Evolutionary conservation across 495 filamentous ascomycete genomes (phyloP).

Genomic region (Halenospora varia): DNA sequence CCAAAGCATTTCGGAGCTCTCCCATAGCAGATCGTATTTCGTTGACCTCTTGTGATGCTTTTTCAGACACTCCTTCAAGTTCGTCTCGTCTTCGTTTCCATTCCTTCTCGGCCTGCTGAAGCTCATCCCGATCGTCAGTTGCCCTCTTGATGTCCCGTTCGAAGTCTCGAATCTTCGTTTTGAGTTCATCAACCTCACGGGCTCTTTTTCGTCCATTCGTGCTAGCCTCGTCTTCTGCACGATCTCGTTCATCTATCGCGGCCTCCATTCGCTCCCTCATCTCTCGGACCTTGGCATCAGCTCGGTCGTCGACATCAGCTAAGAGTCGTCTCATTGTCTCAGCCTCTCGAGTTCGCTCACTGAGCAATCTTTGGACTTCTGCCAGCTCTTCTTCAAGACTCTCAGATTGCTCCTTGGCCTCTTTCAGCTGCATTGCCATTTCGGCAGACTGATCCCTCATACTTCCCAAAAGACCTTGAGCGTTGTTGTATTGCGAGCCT

Average conservation of each 20-base stretch:
- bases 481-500: constrained; percentile 77
- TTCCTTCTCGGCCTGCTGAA: constrained; percentile 61
- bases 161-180: constrained; percentile 69
- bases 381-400: constrained; percentile 90
- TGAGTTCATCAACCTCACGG: constrained; percentile 84
- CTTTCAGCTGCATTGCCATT: constrained; percentile 88
- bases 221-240: constrained; percentile 85
- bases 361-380: constrained; percentile 83
- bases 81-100: constrained; percentile 71
- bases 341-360: constrained; percentile 86
- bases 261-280: constrained; percentile 87
- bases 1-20: constrained; percentile 72
- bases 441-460: constrained; percentile 91
- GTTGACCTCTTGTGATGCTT: constrained; percentile 62
- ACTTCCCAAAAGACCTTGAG: constrained; percentile 79
- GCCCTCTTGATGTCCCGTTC: constrained; percentile 71
- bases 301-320: constrained; percentile 77
- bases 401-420: constrained; percentile 75
- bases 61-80: constrained; percentile 63
- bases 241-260: constrained; percentile 85
- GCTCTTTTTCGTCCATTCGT: constrained; percentile 69
- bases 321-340: constrained; percentile 93
- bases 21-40: constrained; percentile 76
- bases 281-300: constrained; percentile 76
- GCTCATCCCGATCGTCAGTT: constrained; percentile 63